Evolutionary conservation across 2,329 filamentous ascomycete species (phyloP).

Genomic region (Orbilia javanica): DNA sequence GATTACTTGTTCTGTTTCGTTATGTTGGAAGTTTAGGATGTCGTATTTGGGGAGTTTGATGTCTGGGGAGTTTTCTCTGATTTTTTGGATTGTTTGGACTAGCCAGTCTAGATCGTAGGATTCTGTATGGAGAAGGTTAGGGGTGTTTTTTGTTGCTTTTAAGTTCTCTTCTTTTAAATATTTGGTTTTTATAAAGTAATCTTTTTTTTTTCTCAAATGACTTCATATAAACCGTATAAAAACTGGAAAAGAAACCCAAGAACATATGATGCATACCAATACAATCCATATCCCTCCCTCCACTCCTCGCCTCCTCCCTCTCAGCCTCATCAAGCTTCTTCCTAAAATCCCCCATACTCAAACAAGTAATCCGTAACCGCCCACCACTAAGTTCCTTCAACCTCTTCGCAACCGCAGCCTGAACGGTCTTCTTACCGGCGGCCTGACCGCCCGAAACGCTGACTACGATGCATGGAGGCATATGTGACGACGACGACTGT

Average conservation of each 20-base stretch:
- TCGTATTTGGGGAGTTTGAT: conserved; percentile 55
- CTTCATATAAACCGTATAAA: neutral
- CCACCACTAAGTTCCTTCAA: conserved; percentile 54
- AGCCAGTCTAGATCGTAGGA: conserved; percentile 60
- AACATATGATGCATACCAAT: conserved; percentile 53
- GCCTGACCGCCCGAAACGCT: conserved; percentile 61
- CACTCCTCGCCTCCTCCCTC: conserved; percentile 38
- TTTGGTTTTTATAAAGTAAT: neutral
- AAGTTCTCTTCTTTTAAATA: too few relatives aligned
- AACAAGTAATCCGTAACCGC: conserved; percentile 47
- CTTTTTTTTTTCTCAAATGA: neutral
- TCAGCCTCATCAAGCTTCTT: conserved; percentile 39
- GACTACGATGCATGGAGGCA: conserved; percentile 58
- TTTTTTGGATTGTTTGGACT: conserved; percentile 54
- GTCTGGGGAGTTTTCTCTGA: conserved; percentile 42
- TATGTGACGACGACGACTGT: neutral
- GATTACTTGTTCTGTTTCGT: neutral
- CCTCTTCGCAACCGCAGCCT: conserved; percentile 58
- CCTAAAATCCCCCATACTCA: conserved; percentile 61
- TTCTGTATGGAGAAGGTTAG: too few relatives aligned
- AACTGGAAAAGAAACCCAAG: too few relatives aligned
- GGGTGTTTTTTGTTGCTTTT: too few relatives aligned
- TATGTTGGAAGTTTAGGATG: conserved; percentile 40
- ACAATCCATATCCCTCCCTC: conserved; percentile 57
- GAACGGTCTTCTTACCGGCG: conserved; percentile 62